These are phyloP conservation scores for Trichoderma semiorbis DNA, from an alignment of 2,329 filamentous ascomycete genomes.

Conservation along the genomic window DNA sequence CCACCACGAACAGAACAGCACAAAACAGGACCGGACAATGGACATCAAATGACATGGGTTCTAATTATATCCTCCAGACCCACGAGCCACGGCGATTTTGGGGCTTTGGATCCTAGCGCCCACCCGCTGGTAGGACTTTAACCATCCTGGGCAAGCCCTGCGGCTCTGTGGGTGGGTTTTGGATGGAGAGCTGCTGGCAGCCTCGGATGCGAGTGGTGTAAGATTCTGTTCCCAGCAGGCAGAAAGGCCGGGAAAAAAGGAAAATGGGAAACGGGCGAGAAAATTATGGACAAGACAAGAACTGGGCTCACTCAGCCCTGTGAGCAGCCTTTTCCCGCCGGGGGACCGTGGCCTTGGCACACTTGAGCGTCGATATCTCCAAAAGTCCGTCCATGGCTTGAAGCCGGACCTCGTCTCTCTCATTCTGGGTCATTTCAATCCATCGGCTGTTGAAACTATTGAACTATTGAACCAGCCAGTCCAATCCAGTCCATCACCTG, in stretches of 20 bases:
- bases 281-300: constrained; percentile 2
- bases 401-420: neutral
- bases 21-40: neutral
- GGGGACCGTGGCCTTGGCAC: neutral
- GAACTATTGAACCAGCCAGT: neutral
- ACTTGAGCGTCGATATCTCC: neutral
- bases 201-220: neutral
- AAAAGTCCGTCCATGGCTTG: neutral
- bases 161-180: neutral
- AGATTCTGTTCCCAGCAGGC: neutral
- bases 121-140: neutral
- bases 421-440: too few species aligned
- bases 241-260: neutral
- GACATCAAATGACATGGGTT: neutral
- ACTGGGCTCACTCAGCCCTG: constrained; percentile 8
- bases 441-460: neutral
- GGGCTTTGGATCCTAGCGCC: neutral
- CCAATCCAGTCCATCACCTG: neutral
- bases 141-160: neutral
- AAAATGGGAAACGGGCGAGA: neutral
- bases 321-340: neutral
- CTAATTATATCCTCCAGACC: neutral
- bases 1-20: neutral
- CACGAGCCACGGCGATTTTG: neutral
- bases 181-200: neutral